Percentiles rank a stretch among this genome's conserved stretches.
phyloP scores from a whole-genome alignment of 139 green algal genomes.

The Medakamo hakoo region DNA sequence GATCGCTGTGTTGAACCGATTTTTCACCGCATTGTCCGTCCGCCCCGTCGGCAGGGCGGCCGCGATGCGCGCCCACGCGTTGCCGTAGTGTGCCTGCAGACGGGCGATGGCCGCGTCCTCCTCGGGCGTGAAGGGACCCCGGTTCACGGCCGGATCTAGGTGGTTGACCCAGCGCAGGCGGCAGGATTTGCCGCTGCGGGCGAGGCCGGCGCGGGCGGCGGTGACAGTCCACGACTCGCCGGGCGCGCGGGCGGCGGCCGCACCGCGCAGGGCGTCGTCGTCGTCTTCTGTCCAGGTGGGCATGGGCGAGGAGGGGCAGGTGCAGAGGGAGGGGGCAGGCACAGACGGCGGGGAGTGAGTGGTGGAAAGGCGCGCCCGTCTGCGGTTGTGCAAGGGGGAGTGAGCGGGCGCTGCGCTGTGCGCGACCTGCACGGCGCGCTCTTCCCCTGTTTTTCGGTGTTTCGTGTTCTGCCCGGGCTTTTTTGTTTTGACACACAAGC shows the following conservation, averaged over 20 bases:
- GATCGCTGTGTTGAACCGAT: not conserved
- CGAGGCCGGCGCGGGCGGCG: not conserved
- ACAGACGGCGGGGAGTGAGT: too few relatives aligned
- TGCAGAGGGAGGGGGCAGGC: too few relatives aligned
- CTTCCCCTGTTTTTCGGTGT: too few relatives aligned
- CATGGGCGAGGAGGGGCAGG: too few relatives aligned
- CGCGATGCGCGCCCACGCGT: constrained; percentile 22
- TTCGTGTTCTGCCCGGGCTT: too few relatives aligned
- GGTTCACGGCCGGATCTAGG: constrained; percentile 23
- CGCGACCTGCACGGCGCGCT: too few relatives aligned
- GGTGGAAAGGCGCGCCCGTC: too few relatives aligned
- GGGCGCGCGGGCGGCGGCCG: too few relatives aligned
- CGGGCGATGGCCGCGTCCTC: constrained; percentile 25
- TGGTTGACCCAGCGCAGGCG: constrained; percentile 26
- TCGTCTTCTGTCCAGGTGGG: not conserved
- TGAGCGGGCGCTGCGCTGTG: too few relatives aligned
- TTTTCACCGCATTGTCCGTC: constrained; percentile 13
- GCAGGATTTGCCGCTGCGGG: not conserved
- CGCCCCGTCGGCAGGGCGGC: constrained; percentile 16
- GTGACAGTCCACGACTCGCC: not conserved
- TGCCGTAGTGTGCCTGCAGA: constrained; percentile 2
- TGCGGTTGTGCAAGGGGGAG: too few relatives aligned
- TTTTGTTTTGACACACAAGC: too few relatives aligned
- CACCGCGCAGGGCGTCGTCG: not conserved
- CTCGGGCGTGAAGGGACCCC: constrained; percentile 19